Base-by-base conservation (phyloP, 768 basidiomycete species). In the Suillus americanus region DNA sequence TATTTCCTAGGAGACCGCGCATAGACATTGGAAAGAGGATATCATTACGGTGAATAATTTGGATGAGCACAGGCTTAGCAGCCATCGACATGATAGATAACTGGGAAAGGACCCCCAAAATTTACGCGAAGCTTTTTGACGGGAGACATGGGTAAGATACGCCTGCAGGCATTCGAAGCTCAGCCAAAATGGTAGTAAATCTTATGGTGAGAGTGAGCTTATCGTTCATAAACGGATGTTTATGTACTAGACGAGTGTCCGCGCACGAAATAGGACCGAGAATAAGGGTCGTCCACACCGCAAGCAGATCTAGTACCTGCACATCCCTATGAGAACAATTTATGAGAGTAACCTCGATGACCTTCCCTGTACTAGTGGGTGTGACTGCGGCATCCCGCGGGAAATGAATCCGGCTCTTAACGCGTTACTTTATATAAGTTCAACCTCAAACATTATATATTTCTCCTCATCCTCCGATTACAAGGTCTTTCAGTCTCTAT, bases 1-100 rank as follows among this genome's bases (percentile, higher is more conserved):
- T 59, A 65, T 66, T 56, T 72, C 73, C 75, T 72, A 71, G 75
- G 75, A 75, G 70, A 71, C 74, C 75, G 75, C 70, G 74, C 53
- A 33, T 9, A 18, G 18, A 66, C 54, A 33, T 48, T 48, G 25
- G 23, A 40, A 45, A 14, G 46, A 61, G 37, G 62, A 59, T n/a
- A 37, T 51, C 23, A 60, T 46, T 35, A 60, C 35, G 30, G 55
- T 48, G 62, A 33, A 60, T 60, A 38, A 23, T 3, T 12, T 51
- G 56, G 3, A 30, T 4, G 62, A 63, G 53, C 40, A 54, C 51
- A 63, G 63, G 48, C 40, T 43, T n/a, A n/a, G n/a, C n/a, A 28
- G 28, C 16, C 46, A 60, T 37, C 12, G 35, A 51, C 25, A 35
- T n/a, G 33, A 5, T 2, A 18, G 63, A 53, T 53, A 60, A 38